Conservation (phyloP, 1,284 basidiomycete species). For the Ustilago trichophora region DNA sequence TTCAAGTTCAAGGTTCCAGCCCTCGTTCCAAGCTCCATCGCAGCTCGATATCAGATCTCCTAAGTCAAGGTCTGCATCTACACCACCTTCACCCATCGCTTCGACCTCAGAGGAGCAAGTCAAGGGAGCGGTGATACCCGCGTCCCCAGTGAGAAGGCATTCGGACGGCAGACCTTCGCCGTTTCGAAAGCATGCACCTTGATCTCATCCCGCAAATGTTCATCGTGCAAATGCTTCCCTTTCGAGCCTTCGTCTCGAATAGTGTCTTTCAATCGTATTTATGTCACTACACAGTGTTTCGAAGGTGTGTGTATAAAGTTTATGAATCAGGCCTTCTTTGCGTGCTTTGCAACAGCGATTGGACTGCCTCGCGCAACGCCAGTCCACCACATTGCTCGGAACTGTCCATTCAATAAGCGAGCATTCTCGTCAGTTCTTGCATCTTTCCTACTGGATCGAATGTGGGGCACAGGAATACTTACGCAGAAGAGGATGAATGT, state of each 20-base stretch:
- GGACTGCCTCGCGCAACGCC: conserved; percentile 39
- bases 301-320: too few species aligned
- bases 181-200: background rate
- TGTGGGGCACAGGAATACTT: too few species aligned
- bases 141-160: conserved; percentile 6
- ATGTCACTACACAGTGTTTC: too few species aligned
- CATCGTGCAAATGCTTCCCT: background rate
- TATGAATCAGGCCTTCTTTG: conserved; percentile 24
- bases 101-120: background rate
- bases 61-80: conserved; percentile 3
- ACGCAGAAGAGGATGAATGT: conserved; percentile 55
- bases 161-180: conserved; percentile 21
- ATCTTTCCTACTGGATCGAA: too few species aligned
- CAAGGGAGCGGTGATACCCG: background rate
- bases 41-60: background rate
- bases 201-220: too few species aligned
- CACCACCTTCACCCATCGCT: conserved; percentile 10
- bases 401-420: too few species aligned
- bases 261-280: too few species aligned
- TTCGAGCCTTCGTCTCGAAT: too few species aligned
- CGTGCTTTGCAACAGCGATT: conserved; percentile 3
- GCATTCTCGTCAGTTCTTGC: too few species aligned
- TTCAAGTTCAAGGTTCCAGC: background rate
- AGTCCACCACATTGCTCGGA: conserved; percentile 44
- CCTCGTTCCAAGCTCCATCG: background rate